phyloP scores from a whole-genome alignment of 805 yeast genomes.

The Saturnispora quitensis region DNA sequence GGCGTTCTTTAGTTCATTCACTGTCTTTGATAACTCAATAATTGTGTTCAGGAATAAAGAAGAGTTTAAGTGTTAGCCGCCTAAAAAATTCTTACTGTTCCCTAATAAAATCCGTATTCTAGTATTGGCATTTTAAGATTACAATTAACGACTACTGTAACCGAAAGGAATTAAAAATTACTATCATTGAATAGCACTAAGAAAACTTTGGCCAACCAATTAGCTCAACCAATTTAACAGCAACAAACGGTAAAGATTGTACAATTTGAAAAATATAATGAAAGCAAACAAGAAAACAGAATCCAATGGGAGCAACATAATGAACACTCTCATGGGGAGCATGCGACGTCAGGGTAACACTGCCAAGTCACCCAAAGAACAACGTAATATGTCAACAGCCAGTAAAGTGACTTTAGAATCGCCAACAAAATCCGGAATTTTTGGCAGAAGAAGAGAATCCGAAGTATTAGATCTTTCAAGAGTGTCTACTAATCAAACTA shows the following conservation, averaged over 20 bases:
- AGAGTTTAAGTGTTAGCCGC: neutral
- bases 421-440: constrained; percentile 4
- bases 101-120: neutral
- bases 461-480: constrained; percentile 20
- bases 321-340: constrained; percentile 12
- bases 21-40: neutral
- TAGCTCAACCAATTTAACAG: neutral
- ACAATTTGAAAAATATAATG: neutral
- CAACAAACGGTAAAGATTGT: neutral
- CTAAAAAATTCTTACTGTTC: neutral
- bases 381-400: neutral
- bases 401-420: neutral
- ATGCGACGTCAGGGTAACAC: constrained; percentile 8
- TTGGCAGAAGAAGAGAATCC: constrained; percentile 6
- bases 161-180: neutral
- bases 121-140: neutral
- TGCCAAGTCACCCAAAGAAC: constrained; percentile 1
- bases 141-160: neutral
- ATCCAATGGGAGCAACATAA: constrained; percentile 4
- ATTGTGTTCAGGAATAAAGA: neutral
- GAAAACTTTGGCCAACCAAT: too few relatives aligned
- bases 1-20: neutral
- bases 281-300: constrained; percentile 10
- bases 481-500: constrained; percentile 20
- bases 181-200: too few relatives aligned